phyloP scores from a whole-genome alignment of 352 stramenopile genomes.

The Pythium guiyangense region DNA sequence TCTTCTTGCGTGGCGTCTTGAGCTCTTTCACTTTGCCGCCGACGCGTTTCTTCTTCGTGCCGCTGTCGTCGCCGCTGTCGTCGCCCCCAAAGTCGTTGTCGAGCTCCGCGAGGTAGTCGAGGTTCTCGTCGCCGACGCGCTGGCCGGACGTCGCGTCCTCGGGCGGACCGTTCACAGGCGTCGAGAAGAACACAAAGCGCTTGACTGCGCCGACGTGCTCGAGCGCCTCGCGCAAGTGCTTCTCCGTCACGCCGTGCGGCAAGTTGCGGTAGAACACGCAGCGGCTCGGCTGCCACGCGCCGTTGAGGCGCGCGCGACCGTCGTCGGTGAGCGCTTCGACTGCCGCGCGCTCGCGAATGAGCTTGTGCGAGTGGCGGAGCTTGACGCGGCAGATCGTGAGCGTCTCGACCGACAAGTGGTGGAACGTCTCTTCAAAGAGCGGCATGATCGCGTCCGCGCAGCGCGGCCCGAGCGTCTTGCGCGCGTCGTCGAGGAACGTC shows the following conservation, averaged over 20 bases:
- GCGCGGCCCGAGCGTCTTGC: conserved; percentile 52
- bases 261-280: conserved; percentile 83
- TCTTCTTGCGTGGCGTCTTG: conserved; percentile 48
- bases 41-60: conserved; percentile 19
- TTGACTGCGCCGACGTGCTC: conserved; percentile 64
- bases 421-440: conserved; percentile 70
- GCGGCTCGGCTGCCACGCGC: conserved; percentile 41
- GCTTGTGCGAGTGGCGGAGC: conserved; percentile 60
- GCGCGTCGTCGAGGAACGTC: conserved; percentile 75
- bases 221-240: conserved; percentile 62
- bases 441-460: conserved; percentile 69
- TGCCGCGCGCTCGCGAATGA: conserved; percentile 46
- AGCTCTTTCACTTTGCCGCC: conserved; percentile 20
- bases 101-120: conserved; percentile 28
- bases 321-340: conserved; percentile 39
- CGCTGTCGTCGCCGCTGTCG: conserved; percentile 12
- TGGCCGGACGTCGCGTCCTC: conserved; percentile 26
- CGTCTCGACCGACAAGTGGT: conserved; percentile 80
- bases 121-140: conserved; percentile 18
- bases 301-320: conserved; percentile 30
- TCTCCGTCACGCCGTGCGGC: conserved; percentile 53
- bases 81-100: conserved; percentile 29
- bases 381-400: conserved; percentile 84
- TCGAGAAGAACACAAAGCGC: conserved; percentile 64
- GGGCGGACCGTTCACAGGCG: conserved; percentile 50